phyloP scores from a whole-genome alignment of 345 rosid genomes.

The Salix koriyanagi region DNA sequence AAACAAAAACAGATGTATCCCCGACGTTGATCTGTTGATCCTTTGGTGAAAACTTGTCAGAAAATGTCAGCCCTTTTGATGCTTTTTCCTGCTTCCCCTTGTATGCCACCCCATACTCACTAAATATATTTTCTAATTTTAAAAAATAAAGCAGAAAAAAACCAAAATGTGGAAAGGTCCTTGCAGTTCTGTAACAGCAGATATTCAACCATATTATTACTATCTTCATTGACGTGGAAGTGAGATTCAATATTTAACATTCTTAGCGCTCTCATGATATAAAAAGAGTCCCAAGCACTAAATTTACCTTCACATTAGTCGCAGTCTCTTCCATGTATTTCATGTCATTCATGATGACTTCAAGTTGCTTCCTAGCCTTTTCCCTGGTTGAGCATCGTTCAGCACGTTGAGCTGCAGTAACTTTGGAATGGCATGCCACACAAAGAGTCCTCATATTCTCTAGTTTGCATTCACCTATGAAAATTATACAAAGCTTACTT shows the following conservation, averaged over 20 bases:
- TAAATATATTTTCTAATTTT: too few relatives aligned
- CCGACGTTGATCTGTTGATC: too few relatives aligned
- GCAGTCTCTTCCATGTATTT: constrained; percentile 25
- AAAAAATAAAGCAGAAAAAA: too few relatives aligned
- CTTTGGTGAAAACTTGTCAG: too few relatives aligned
- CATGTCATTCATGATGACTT: constrained; percentile 39
- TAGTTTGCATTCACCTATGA: constrained; percentile 75
- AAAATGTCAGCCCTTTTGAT: too few relatives aligned
- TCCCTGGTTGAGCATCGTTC: constrained; percentile 52
- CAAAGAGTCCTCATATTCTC: constrained; percentile 95
- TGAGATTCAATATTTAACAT: neutral
- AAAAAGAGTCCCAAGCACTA: neutral
- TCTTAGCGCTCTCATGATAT: neutral
- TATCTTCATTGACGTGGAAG: too few relatives aligned
- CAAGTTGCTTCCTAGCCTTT: constrained; percentile 61
- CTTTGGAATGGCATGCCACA: constrained; percentile 80
- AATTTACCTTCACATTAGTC: constrained; percentile 32
- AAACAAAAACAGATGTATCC: too few relatives aligned
- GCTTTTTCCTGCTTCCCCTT: too few relatives aligned
- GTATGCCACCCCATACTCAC: too few relatives aligned
- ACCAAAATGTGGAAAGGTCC: too few relatives aligned
- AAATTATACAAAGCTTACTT: constrained; percentile 7
- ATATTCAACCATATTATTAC: too few relatives aligned
- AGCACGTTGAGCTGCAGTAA: constrained; percentile 62
- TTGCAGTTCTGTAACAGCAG: too few relatives aligned